Conservation (phyloP, 2,329 filamentous ascomycete species). For the Trichoderma hamatum region DNA sequence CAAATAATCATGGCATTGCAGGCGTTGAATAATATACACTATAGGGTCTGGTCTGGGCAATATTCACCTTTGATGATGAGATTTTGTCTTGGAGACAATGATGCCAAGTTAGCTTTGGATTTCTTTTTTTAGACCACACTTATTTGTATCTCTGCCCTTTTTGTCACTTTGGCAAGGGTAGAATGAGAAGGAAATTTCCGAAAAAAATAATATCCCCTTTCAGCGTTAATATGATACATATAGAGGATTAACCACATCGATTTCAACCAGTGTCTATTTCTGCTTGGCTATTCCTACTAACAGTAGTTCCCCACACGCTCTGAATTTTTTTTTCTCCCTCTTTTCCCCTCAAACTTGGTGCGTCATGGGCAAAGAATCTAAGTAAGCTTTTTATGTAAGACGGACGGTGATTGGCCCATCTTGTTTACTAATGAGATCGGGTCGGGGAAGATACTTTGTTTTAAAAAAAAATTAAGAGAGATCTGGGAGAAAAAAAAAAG, state of each 20-base stretch:
- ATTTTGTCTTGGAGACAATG: conserved; percentile 16
- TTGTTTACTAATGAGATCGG: conserved; percentile 20
- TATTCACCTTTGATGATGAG: conserved; percentile 11
- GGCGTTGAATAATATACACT: conserved; percentile 28
- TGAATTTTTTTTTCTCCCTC: neutral
- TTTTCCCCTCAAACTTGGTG: neutral
- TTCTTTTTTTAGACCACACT: conserved; percentile 10
- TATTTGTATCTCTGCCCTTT: neutral
- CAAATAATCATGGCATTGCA: conserved; percentile 25
- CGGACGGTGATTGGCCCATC: conserved; percentile 13
- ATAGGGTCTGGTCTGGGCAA: conserved; percentile 19
- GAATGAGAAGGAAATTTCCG: neutral
- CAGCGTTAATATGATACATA: neutral
- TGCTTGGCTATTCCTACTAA: neutral
- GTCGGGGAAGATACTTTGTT: neutral
- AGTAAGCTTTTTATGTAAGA: neutral
- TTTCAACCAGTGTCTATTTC: neutral
- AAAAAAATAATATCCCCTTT: neutral
- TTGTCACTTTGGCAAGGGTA: neutral
- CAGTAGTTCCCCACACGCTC: neutral
- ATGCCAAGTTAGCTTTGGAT: conserved; percentile 12
- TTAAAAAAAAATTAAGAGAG: neutral
- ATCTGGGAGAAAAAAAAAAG: neutral
- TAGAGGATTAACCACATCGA: neutral
- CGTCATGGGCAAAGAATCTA: neutral